These are phyloP conservation scores for Phyllostachys edulis DNA, from an alignment of 176 grass and related monocot species.

Conservation along the genomic window DNA sequence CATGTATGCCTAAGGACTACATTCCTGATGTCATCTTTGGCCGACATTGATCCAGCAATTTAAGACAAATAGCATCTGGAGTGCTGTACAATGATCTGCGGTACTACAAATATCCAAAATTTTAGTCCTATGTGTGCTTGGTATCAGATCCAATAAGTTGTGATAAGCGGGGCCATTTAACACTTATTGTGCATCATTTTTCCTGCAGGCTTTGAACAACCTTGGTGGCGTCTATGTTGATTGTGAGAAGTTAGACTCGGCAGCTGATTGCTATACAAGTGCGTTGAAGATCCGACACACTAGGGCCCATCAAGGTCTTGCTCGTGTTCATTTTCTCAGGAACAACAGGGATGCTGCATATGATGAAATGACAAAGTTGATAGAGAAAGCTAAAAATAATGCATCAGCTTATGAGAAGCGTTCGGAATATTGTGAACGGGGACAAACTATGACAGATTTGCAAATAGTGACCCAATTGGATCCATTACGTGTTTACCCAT, in stretches of 20 bases:
- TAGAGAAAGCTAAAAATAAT: constrained; percentile 81
- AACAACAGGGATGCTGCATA: constrained; percentile 78
- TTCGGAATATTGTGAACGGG: constrained; percentile 80
- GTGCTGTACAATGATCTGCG: neutral
- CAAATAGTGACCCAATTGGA: constrained; percentile 77
- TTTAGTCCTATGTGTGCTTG: neutral
- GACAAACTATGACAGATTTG: constrained; percentile 80
- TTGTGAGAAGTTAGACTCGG: constrained; percentile 76
- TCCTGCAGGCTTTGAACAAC: constrained; percentile 85
- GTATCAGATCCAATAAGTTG: neutral
- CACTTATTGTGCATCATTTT: constrained; percentile 2
- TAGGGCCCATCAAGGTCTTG: constrained; percentile 91
- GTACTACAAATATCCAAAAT: constrained; percentile 15
- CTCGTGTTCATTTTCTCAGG: constrained; percentile 77
- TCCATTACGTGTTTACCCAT: constrained; percentile 83
- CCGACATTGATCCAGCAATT: neutral
- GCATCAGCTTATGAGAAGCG: constrained; percentile 96
- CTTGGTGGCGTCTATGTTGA: constrained; percentile 96
- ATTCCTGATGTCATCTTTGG: neutral
- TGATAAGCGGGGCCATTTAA: neutral
- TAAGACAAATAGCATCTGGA: neutral
- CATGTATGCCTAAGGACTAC: neutral
- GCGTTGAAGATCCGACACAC: constrained; percentile 92
- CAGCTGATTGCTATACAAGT: constrained; percentile 91
- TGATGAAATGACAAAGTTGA: constrained; percentile 91